Percentiles rank a stretch among this genome's conserved stretches.
Evolutionary conservation across 2,329 filamentous ascomycete species (phyloP).

Genomic region (Orbilia quercus): DNA sequence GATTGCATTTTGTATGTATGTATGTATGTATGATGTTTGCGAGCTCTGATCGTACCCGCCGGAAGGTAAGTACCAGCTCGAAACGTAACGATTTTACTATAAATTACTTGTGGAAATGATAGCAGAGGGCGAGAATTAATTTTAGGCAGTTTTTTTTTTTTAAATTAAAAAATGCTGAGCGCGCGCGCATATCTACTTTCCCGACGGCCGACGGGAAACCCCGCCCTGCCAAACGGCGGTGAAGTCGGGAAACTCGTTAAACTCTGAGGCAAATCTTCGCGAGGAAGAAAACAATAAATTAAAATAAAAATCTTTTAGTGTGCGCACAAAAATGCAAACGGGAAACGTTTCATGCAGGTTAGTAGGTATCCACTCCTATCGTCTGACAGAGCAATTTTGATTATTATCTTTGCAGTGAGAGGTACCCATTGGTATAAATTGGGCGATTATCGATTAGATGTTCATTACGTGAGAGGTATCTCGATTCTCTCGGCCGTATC

Average conservation of each 20-base stretch:
- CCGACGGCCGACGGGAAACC: constrained; percentile 42
- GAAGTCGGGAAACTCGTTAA: constrained; percentile 13
- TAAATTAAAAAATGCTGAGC: not conserved
- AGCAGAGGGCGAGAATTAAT: no score
- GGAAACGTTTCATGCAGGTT: not conserved
- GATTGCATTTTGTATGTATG: no score
- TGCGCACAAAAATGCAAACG: no score
- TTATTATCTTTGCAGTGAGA: no score
- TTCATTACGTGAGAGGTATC: constrained; percentile 11
- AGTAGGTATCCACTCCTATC: constrained; percentile 31
- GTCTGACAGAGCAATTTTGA: no score
- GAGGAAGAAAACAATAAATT: no score
- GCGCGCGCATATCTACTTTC: constrained; percentile 3
- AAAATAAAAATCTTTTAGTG: no score
- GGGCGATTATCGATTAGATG: constrained; percentile 9
- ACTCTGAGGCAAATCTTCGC: constrained; percentile 44
- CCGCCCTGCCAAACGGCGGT: not conserved
- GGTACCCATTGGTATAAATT: not conserved
- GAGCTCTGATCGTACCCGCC: constrained; percentile 1
- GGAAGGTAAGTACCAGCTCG: no score
- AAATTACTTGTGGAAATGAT: no score
- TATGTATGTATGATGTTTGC: not conserved
- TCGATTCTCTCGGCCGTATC: no score
- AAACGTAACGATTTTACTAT: no score
- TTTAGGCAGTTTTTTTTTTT: no score